Evolutionary conservation across 345 rosid species (phyloP).

Genomic region (Populus simonii): DNA sequence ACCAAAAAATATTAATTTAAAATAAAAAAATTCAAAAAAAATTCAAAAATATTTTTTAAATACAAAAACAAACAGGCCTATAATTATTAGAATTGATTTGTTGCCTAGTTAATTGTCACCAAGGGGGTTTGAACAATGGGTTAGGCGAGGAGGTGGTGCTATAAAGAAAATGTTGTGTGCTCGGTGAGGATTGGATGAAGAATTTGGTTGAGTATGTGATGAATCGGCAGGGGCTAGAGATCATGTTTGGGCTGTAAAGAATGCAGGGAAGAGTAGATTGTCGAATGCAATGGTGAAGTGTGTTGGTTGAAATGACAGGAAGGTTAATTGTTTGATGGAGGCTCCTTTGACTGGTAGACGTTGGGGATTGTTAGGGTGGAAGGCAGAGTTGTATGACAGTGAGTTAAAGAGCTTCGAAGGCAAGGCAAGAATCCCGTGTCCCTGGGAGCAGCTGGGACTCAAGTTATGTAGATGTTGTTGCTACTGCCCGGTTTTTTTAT

Average conservation of each 20-base stretch:
- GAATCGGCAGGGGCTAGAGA: conserved; percentile 78
- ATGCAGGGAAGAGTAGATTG: conserved; percentile 88
- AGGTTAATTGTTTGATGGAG: conserved; percentile 65
- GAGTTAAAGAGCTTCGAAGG: conserved; percentile 76
- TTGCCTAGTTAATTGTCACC: conserved; percentile 73
- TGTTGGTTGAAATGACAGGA: conserved; percentile 31
- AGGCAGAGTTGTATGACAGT: conserved; percentile 81
- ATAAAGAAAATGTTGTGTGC: conserved; percentile 74
- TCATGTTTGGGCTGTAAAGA: conserved; percentile 87
- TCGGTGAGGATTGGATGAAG: conserved; percentile 84
- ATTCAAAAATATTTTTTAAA: too few species aligned
- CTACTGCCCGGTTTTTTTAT: conserved; percentile 45
- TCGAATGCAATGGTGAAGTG: conserved; percentile 70
- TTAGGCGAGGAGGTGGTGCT: conserved; percentile 72
- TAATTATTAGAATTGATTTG: conserved; percentile 84
- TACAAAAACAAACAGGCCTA: conserved; percentile 28
- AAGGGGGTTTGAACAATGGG: conserved; percentile 76
- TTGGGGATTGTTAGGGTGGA: conserved; percentile 78
- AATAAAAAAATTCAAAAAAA: too few species aligned
- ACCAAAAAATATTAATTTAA: too few species aligned
- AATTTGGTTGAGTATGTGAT: conserved; percentile 68
- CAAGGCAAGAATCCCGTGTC: conserved; percentile 57
- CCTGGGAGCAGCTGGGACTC: conserved; percentile 73
- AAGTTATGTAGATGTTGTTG: conserved; percentile 75
- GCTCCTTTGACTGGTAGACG: conserved; percentile 90